Percentiles rank a stretch among this genome's conserved stretches.
phyloP scores from a whole-genome alignment of 345 rosid genomes.

The Iberis pinnata region DNA sequence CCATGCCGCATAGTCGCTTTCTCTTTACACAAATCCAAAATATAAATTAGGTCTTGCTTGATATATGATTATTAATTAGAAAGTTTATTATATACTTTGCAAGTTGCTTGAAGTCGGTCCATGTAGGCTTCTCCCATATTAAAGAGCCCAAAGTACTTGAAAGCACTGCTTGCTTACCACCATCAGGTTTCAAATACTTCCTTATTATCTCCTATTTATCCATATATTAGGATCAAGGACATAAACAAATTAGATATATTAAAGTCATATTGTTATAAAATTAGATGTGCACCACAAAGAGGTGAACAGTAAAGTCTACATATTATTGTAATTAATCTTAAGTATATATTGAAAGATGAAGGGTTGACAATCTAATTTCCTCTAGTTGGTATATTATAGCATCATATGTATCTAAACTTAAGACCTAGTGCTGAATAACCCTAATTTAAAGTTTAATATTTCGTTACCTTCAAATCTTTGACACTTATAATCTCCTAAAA shows the following conservation, averaged over 20 bases:
- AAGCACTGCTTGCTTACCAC: conserved; percentile 58
- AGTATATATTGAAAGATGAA: too few species aligned
- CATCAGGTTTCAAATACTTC: conserved; percentile 47
- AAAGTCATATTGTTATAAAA: not conserved
- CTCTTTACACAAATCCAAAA: conserved; percentile 34
- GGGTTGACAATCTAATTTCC: too few species aligned
- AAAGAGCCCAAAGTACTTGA: conserved; percentile 72
- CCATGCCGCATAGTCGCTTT: conserved; percentile 96
- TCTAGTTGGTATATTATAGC: too few species aligned
- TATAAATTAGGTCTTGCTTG: not conserved
- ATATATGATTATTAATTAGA: not conserved
- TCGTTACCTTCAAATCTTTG: too few species aligned
- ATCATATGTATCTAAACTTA: too few species aligned
- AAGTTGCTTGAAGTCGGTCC: conserved; percentile 63
- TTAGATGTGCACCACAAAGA: too few species aligned
- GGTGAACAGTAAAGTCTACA: too few species aligned
- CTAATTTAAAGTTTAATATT: too few species aligned
- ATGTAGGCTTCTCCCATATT: conserved; percentile 72
- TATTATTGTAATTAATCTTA: too few species aligned
- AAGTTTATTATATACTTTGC: conserved; percentile 43
- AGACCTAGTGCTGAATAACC: too few species aligned
- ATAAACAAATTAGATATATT: not conserved
- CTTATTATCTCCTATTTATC: conserved; percentile 57
- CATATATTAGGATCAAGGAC: conserved; percentile 5
- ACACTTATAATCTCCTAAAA: too few species aligned